phyloP scores from a whole-genome alignment of 352 stramenopile species.

The Globisporangium takayamanum region DNA sequence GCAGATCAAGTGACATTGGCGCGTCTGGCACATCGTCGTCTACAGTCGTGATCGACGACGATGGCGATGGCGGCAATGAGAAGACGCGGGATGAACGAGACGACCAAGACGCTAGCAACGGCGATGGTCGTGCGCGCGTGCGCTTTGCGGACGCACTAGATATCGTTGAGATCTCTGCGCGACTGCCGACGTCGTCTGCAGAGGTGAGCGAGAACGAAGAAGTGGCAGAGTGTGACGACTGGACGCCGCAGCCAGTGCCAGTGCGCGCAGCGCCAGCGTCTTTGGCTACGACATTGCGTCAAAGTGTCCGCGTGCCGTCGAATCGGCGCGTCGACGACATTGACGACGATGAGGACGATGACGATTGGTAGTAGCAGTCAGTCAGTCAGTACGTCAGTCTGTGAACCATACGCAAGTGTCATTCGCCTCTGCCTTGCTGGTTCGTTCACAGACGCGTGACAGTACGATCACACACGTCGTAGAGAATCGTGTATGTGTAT shows the following conservation, averaged over 20 bases:
- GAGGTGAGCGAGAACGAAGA: constrained; percentile 15
- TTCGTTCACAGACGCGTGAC: no score
- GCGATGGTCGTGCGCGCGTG: constrained; percentile 1
- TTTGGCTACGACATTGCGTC: background rate
- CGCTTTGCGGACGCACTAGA: constrained; percentile 7
- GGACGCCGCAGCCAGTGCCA: constrained; percentile 4
- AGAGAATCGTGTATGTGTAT: background rate
- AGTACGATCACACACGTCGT: no score
- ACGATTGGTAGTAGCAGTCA: constrained; percentile 9
- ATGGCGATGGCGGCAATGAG: background rate
- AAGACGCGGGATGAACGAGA: no score
- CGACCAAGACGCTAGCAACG: background rate
- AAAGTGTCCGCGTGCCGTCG: background rate
- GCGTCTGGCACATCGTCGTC: background rate
- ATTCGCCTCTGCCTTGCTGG: no score
- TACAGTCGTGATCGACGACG: background rate
- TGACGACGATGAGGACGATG: constrained; percentile 13
- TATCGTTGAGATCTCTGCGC: constrained; percentile 10
- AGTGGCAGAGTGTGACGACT: background rate
- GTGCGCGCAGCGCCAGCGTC: background rate
- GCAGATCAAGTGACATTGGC: constrained; percentile 4
- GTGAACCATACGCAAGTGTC: no score
- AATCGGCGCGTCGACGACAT: constrained; percentile 1
- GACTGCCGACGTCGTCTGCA: background rate
- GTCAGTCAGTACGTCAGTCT: no score